phyloP scores from a whole-genome alignment of 148 eudicot genomes.

The Mesembryanthemum crystallinum region DNA sequence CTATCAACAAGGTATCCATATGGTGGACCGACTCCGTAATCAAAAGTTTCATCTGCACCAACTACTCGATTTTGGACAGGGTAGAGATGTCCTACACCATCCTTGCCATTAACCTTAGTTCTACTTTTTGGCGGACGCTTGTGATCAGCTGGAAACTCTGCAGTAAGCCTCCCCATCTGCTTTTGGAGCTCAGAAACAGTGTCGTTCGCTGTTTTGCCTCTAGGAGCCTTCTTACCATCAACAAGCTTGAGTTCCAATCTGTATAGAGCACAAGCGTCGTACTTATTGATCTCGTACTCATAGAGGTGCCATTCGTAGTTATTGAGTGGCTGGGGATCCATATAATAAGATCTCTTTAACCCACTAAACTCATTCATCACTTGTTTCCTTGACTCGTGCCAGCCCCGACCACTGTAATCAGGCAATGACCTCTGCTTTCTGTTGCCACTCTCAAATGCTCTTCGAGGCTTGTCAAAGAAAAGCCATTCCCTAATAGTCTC shows the following conservation, averaged over 20 bases:
- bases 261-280: slow-evolving; percentile 77
- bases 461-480: slow-evolving; percentile 93
- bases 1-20: slow-evolving; percentile 66
- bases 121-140: slow-evolving; percentile 60
- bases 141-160: slow-evolving; percentile 71
- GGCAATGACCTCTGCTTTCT: slow-evolving; percentile 94
- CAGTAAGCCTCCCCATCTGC: slow-evolving; percentile 89
- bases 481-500: slow-evolving; percentile 97
- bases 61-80: slow-evolving; percentile 37
- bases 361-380: slow-evolving; percentile 86
- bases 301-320: slow-evolving; percentile 93
- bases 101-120: slow-evolving; percentile 47
- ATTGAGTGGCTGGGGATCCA: slow-evolving; percentile 95
- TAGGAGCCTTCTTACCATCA: slow-evolving; percentile 70
- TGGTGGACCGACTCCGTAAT: slow-evolving; percentile 45
- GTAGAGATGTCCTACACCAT: slow-evolving; percentile 37
- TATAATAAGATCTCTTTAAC: slow-evolving; percentile 88
- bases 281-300: slow-evolving; percentile 81
- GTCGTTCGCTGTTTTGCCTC: slow-evolving; percentile 64
- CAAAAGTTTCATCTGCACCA: slow-evolving; percentile 42
- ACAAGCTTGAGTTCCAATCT: slow-evolving; percentile 83
- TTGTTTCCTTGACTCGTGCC: slow-evolving; percentile 99
- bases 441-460: slow-evolving; percentile 97
- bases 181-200: slow-evolving; percentile 91
- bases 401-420: slow-evolving; percentile 95